Percentiles rank a stretch among this genome's conserved stretches.
These are phyloP conservation scores for Boechera divaricarpa DNA, from an alignment of 345 rosid species.

Conservation along the genomic window DNA sequence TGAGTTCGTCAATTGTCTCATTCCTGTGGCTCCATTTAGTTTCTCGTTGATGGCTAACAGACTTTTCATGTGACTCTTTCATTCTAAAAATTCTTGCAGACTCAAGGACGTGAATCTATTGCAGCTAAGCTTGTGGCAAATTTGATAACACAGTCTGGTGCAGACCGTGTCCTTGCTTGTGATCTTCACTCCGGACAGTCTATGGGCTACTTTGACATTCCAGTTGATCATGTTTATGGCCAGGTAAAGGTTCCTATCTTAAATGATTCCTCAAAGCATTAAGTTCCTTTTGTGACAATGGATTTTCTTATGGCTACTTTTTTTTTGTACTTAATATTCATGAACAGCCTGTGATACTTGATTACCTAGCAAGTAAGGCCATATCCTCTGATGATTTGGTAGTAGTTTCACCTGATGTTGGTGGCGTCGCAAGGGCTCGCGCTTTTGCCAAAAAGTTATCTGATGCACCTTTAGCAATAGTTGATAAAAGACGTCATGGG, in stretches of 20 bases:
- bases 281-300: not conserved
- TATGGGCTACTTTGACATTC: slow-evolving; percentile 98
- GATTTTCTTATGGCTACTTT: not conserved
- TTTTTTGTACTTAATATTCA: slow-evolving; percentile 18
- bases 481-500: slow-evolving; percentile 94
- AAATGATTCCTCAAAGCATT: not conserved
- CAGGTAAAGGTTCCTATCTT: slow-evolving; percentile 56
- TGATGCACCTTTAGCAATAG: slow-evolving; percentile 97
- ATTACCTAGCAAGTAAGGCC: slow-evolving; percentile 92
- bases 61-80: not conserved
- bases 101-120: slow-evolving; percentile 97
- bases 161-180: slow-evolving; percentile 97
- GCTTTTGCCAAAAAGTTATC: slow-evolving; percentile 94
- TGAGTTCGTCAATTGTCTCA: slow-evolving; percentile 5
- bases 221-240: slow-evolving; percentile 96
- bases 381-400: slow-evolving; percentile 88
- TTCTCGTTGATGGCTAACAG: not conserved
- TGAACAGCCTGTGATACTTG: slow-evolving; percentile 91
- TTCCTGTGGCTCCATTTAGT: slow-evolving; percentile 11
- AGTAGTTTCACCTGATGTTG: slow-evolving; percentile 98
- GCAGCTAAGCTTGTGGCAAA: slow-evolving; percentile 62
- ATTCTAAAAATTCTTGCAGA: slow-evolving; percentile 52
- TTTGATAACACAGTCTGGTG: slow-evolving; percentile 76
- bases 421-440: slow-evolving; percentile 97
- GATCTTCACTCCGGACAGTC: slow-evolving; percentile 99